These are phyloP conservation scores for Mucor velutinosus DNA, from an alignment of 371 early-diverging fungal species.

Conservation along the genomic window DNA sequence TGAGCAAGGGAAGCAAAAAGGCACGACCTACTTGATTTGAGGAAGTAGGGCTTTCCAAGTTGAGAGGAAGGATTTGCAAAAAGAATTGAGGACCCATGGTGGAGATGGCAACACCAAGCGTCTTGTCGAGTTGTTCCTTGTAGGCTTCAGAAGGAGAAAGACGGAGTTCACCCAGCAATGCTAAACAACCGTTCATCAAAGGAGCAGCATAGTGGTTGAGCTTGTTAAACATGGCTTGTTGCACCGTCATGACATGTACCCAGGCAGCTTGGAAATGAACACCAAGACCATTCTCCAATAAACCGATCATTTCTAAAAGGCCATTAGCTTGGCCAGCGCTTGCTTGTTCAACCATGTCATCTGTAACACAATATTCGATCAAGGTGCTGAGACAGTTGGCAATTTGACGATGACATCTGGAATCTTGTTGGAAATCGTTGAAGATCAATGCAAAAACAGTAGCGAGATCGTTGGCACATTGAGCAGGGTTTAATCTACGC, in stretches of 20 bases:
- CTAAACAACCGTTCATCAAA: conserved; percentile 64
- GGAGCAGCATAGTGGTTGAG: conserved; percentile 69
- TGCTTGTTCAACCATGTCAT: conserved; percentile 64
- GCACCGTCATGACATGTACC: conserved; percentile 76
- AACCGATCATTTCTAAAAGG: conserved; percentile 54
- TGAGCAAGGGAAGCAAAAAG: conserved; percentile 81
- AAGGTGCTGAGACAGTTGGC: conserved; percentile 72
- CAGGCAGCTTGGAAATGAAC: conserved; percentile 83
- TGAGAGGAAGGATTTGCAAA: conserved; percentile 81
- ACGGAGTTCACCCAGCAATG: conserved; percentile 76
- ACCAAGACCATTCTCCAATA: conserved; percentile 64
- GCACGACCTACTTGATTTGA: conserved; percentile 70
- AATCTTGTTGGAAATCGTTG: conserved; percentile 72
- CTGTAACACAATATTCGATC: conserved; percentile 70
- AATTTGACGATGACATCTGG: conserved; percentile 52
- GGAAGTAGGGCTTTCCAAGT: conserved; percentile 68
- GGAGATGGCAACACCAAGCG: conserved; percentile 79
- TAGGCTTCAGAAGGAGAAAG: conserved; percentile 81
- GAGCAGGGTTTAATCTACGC: conserved; percentile 43
- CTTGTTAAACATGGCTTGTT: conserved; percentile 75
- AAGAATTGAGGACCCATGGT: conserved; percentile 83
- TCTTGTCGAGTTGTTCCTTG: conserved; percentile 84
- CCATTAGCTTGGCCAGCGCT: conserved; percentile 38
- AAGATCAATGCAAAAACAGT: conserved; percentile 76
- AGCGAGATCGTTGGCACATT: conserved; percentile 59